Percentiles rank a stretch among this genome's conserved stretches.
These are phyloP conservation scores for Rauvolfia tetraphylla DNA, from an alignment of 257 asterid species.

Conservation along the genomic window DNA sequence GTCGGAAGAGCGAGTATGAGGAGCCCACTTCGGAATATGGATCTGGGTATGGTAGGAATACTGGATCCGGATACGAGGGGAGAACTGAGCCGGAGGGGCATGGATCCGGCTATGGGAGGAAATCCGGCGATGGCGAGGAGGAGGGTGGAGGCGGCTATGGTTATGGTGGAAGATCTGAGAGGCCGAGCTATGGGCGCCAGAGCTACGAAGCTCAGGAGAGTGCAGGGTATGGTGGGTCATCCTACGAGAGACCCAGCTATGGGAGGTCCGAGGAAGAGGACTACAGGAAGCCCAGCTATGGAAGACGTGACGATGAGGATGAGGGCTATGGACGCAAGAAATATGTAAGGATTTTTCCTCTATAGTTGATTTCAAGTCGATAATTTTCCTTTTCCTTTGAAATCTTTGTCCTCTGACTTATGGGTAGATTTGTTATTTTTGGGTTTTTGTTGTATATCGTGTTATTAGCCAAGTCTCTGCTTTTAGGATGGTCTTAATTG, in stretches of 20 bases:
- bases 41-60: conserved; percentile 20
- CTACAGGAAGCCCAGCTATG: conserved; percentile 27
- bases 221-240: conserved; percentile 28
- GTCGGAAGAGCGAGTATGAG: conserved; percentile 19
- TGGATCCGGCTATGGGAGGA: conserved; percentile 31
- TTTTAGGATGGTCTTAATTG: neutral
- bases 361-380: neutral
- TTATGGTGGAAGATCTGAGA: conserved; percentile 29
- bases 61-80: conserved; percentile 28
- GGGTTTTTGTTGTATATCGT: neutral
- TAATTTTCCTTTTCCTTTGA: neutral
- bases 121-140: conserved; percentile 9
- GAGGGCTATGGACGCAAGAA: conserved; percentile 59
- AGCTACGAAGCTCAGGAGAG: conserved; percentile 24
- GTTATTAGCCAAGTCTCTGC: neutral
- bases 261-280: conserved; percentile 52
- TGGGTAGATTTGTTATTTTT: neutral
- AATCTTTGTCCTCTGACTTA: neutral
- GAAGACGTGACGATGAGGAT: conserved; percentile 19
- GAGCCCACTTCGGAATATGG: conserved; percentile 9
- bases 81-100: conserved; percentile 20
- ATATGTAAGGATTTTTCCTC: conserved; percentile 44
- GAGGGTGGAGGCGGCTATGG: conserved; percentile 23
- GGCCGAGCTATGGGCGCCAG: conserved; percentile 35
- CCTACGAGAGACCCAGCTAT: conserved; percentile 54